Evolutionary conservation across 78 protist genomes (phyloP).

Genomic region (Acrasis kona): DNA sequence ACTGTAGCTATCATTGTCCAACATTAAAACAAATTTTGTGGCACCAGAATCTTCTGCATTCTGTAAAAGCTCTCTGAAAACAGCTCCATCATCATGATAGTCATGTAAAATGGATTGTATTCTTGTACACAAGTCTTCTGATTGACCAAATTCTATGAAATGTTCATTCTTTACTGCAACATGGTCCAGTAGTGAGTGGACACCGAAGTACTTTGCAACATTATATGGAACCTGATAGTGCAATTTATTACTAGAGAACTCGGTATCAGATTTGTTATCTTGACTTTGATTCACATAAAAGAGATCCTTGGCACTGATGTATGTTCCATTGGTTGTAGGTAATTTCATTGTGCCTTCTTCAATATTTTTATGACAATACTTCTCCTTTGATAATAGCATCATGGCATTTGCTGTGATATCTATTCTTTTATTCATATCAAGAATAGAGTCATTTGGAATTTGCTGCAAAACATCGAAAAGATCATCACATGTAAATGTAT

Average conservation of each 20-base stretch:
- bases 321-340: no score
- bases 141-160: constrained; percentile 7
- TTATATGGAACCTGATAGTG: no score
- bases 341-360: no score
- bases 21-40: constrained; percentile 1
- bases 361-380: no score
- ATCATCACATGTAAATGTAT: background rate
- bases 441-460: background rate
- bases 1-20: constrained; percentile 14
- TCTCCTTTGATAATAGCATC: background rate
- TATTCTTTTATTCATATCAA: background rate
- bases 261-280: no score
- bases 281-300: background rate
- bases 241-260: no score
- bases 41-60: constrained; percentile 64
- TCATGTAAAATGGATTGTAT: constrained; percentile 3
- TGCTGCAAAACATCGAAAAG: background rate
- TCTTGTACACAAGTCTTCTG: background rate
- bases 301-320: background rate
- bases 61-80: constrained; percentile 33
- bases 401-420: no score
- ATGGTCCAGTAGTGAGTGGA: background rate
- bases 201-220: background rate
- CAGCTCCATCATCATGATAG: background rate
- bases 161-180: background rate